Percentiles rank a stretch among this genome's conserved stretches.
phyloP scores from a whole-genome alignment of 768 basidiomycete species.

The Russula dissimulans region DNA sequence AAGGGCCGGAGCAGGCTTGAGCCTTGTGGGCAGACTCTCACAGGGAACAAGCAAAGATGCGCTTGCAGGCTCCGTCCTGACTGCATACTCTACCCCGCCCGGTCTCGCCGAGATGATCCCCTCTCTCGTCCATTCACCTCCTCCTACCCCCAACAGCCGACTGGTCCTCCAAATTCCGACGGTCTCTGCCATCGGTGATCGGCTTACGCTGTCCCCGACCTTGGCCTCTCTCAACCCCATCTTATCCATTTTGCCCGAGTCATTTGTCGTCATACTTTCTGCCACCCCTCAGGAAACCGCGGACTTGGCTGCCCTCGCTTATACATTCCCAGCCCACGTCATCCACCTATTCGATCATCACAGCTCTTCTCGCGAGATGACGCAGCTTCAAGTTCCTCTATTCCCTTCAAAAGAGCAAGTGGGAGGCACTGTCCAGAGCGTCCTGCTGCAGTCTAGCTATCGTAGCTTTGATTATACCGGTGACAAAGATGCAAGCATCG shows the following conservation, averaged over 20 bases:
- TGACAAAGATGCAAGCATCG: conserved; percentile 48
- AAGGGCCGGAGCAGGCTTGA: conserved; percentile 73
- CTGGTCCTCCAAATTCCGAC: conserved; percentile 80
- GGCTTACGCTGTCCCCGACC: conserved; percentile 67
- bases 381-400: conserved; percentile 40
- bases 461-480: conserved; percentile 72
- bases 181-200: conserved; percentile 54
- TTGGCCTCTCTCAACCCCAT: conserved; percentile 57
- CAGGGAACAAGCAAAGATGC: conserved; percentile 69
- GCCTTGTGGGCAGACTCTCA: conserved; percentile 68
- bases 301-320: conserved; percentile 70
- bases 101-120: conserved; percentile 80
- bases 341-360: conserved; percentile 90
- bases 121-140: conserved; percentile 64
- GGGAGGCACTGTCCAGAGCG: conserved; percentile 35
- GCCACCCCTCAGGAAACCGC: conserved; percentile 76
- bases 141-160: conserved; percentile 50
- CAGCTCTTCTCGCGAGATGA: conserved; percentile 65
- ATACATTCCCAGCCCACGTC: conserved; percentile 62
- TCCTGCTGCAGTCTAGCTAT: conserved; percentile 52
- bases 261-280: conserved; percentile 68
- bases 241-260: conserved; percentile 51
- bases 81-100: conserved; percentile 74
- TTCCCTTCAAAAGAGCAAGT: conserved; percentile 27
- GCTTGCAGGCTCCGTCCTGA: conserved; percentile 49